Conservation (phyloP, 768 basidiomycete genomes). For the Dioszegia crocea region DNA sequence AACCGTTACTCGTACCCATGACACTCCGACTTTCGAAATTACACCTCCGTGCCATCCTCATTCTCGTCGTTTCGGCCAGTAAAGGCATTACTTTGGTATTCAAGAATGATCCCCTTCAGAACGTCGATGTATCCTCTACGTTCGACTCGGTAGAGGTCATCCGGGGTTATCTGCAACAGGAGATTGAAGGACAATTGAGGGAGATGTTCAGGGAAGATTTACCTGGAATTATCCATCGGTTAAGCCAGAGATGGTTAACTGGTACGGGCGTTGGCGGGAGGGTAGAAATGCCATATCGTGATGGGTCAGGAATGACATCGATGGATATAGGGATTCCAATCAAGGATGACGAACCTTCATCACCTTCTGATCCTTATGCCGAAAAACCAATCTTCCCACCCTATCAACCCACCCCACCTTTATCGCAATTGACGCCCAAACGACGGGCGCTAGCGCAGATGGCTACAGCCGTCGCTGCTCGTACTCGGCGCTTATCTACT, state of each 20-base stretch:
- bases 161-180: conserved; percentile 92
- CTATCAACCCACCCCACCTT: conserved; percentile 18
- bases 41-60: conserved; percentile 88
- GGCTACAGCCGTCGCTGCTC: conserved; percentile 12
- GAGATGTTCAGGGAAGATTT: conserved; percentile 98
- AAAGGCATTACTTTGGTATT: conserved; percentile 99
- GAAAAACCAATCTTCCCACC: conserved; percentile 47
- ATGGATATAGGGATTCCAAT: conserved; percentile 3
- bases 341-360: conserved; percentile 20
- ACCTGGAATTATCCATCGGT: conserved; percentile 90
- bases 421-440: conserved; percentile 24
- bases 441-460: conserved; percentile 16
- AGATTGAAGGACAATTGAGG: conserved; percentile 92
- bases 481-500: conserved; percentile 22
- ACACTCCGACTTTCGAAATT: conserved; percentile 93
- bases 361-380: conserved; percentile 25
- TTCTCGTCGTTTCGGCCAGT: conserved; percentile 93
- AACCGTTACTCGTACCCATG: conserved; percentile 97
- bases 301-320: conserved; percentile 41
- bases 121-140: conserved; percentile 94
- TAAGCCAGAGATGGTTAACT: conserved; percentile 88
- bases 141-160: conserved; percentile 98
- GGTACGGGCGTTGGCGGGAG: conserved; percentile 55
- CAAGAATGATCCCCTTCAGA: conserved; percentile 97
- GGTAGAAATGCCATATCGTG: conserved; percentile 83